Base-by-base conservation (phyloP, 768 basidiomycete genomes). In the Naganishia friedmannii region DNA sequence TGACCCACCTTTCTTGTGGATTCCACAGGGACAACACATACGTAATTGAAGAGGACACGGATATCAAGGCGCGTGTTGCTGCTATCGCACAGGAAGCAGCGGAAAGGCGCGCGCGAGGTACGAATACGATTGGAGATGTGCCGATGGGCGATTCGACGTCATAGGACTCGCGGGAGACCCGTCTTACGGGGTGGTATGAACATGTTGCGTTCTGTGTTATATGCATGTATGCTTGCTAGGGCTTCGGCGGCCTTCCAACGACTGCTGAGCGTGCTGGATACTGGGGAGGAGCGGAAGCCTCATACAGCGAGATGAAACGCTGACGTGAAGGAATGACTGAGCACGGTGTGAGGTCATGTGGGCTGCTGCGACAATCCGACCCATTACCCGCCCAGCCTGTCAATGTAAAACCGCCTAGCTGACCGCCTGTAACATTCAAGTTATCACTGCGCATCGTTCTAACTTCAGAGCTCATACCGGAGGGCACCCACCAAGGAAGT, bases 11-110 rank as follows among this genome's bases (percentile, higher is more conserved):
- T 32, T 39, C n/a, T n/a, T 9, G n/a, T n/a, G 53, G n/a, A 21
- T 51, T 0, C 34, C 12, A 45, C 26, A 80, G 78, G 37, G 70
- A 70, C 51, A 77, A 74, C 67, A 66, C 73, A 37, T 78, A 75
- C 45, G 65, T 77, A 46, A 54, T 54, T 21, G 79, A 80, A 55
- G 60, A 78, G 9, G 79, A 80, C 69, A 71, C 78, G 21, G 77
- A 80, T 66, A 77, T 80, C 53, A 60, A 69, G 53, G 72, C 67
- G 0, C 72, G 70, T 8, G 78, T 80, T 15, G 70, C 69, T 54
- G 73, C 76, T 29, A 77, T 71, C 15, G 48, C 56, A 0, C 21
- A 54, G 29, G 46, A 63, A 39, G 65, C 65, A 39, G 65, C 65
- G 21, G 53, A 66, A 31, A 51, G 48, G 34, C 48, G 65, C 15